Evolutionary conservation across 1,284 basidiomycete species (phyloP), one percentile per base, ranked within the genome.

Genomic region (Xanthoconium separans): DNA sequence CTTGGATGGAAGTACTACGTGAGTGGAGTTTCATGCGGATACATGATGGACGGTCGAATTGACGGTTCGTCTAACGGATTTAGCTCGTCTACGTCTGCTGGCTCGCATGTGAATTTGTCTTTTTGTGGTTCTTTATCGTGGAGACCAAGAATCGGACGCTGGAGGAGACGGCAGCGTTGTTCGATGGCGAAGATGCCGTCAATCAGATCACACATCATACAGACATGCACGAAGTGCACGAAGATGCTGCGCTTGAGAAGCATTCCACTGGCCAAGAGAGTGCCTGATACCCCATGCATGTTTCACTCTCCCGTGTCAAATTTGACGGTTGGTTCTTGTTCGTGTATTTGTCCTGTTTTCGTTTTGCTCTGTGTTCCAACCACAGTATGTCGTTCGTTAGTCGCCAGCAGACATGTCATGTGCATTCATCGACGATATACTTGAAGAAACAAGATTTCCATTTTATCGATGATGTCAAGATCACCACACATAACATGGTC

Each of bases 161-260:
- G 55, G 88, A 91, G 70, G 87, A 91, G 73, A 88, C 85, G 9
- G 82, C 85, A 6, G 83, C 78, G n/a, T 65, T 89, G 41, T 89
- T 89, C 74, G 86, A 89, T 60, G 85, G 85, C 53, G 78, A 81
- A 18, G 79, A 80, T 3, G 80, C 73, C 40, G 61, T 71, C 18
- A 68, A 76, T n/a, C 66, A 73, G 51, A 76, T 85, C 47, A 64
- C 71, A 31, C 58, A 61, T 18, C 58, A 56, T 30, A 65, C 62
- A 31, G 52, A 52, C 47, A 40, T 13, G 6, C 55, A 56, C 40
- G 70, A 73, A 6, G 55, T 66, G 50, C 65, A 57, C 29, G 68
- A 72, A 7, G 68, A 73, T 10, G 31, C 36, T 30, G 46, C 58
- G 46, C 62, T 67, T 57, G 73, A 75, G 59, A 76, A 75, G 61